Percentiles rank a stretch among this genome's conserved stretches.
Evolutionary conservation across 2,329 filamentous ascomycete species (phyloP).

Genomic region (Calonectria naviculata): DNA sequence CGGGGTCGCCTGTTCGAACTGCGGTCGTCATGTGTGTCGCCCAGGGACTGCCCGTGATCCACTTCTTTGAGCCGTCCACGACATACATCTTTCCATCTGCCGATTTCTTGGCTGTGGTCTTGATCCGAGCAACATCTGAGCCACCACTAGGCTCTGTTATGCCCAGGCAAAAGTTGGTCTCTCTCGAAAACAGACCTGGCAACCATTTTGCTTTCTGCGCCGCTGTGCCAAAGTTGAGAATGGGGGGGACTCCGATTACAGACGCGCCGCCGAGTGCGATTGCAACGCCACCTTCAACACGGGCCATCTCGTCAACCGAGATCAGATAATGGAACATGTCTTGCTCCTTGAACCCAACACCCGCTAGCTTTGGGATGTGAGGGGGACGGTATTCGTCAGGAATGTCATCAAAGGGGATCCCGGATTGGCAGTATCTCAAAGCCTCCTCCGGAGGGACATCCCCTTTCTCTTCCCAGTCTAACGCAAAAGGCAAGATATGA

Average conservation of each 20-base stretch:
- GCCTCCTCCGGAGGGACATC: neutral
- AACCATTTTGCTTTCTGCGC: neutral
- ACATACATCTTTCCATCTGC: neutral
- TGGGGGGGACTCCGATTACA: neutral
- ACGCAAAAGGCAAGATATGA: neutral
- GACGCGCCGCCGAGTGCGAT: neutral
- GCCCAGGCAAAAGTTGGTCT: neutral
- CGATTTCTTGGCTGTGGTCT: neutral
- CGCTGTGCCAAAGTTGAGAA: neutral
- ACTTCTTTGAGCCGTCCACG: slow-evolving; percentile 53
- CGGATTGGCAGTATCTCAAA: neutral
- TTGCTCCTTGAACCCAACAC: neutral
- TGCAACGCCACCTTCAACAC: neutral
- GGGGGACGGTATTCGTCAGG: neutral
- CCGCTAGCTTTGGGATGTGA: neutral
- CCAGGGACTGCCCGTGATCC: slow-evolving; percentile 72
- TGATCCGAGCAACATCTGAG: neutral
- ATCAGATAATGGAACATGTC: neutral
- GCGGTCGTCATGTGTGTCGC: slow-evolving; percentile 72
- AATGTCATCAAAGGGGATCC: neutral
- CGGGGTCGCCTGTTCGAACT: slow-evolving; percentile 66
- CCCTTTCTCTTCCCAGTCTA: slow-evolving; percentile 6
- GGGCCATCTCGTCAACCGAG: neutral
- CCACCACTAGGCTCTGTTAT: neutral
- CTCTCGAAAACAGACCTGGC: neutral